A percentile compares a stretch with the other conserved stretches of the same genome.
phyloP scores from a whole-genome alignment of 768 basidiomycete species.

The Tricholoma matsutake region DNA sequence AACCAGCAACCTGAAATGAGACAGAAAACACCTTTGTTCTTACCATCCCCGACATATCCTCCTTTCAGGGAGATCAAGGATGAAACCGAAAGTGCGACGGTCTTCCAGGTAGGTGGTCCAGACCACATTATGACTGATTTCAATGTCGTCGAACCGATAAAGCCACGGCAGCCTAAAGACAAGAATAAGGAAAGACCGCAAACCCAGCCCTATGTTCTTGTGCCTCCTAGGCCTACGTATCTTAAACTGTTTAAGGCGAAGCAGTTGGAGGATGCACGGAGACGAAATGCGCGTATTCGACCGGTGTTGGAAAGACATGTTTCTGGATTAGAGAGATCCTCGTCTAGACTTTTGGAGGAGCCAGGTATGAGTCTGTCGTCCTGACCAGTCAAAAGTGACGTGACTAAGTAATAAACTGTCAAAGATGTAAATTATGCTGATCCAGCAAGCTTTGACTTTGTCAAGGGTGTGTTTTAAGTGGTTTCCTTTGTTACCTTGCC shows the following conservation, averaged over 20 bases:
- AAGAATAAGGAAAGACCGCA: not conserved
- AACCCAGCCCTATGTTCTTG: conserved; percentile 23
- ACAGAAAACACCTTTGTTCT: conserved; percentile 41
- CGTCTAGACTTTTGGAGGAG: conserved; percentile 9
- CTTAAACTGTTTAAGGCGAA: conserved; percentile 12
- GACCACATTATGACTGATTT: not conserved
- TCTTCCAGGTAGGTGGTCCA: not conserved
- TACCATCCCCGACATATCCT: conserved; percentile 43
- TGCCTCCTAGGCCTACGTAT: conserved; percentile 33
- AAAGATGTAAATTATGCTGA: conserved; percentile 15
- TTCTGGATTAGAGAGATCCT: not conserved
- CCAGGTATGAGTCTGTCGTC: conserved; percentile 18
- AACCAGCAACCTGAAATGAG: not conserved
- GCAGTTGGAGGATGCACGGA: not conserved
- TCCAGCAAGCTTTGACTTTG: conserved; percentile 16
- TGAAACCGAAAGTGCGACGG: not conserved
- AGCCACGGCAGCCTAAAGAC: not conserved
- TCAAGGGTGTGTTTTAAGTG: conserved; percentile 11
- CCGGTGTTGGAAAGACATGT: not conserved
- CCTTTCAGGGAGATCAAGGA: conserved; percentile 11
- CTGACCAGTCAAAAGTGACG: not conserved
- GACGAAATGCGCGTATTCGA: conserved; percentile 2
- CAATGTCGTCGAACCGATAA: not conserved
- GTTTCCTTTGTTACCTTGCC: conserved; percentile 6
- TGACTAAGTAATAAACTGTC: conserved; percentile 1